These are phyloP conservation scores for Rhodotorula graminis DNA, from an alignment of 768 basidiomycete species.

Conservation along the genomic window DNA sequence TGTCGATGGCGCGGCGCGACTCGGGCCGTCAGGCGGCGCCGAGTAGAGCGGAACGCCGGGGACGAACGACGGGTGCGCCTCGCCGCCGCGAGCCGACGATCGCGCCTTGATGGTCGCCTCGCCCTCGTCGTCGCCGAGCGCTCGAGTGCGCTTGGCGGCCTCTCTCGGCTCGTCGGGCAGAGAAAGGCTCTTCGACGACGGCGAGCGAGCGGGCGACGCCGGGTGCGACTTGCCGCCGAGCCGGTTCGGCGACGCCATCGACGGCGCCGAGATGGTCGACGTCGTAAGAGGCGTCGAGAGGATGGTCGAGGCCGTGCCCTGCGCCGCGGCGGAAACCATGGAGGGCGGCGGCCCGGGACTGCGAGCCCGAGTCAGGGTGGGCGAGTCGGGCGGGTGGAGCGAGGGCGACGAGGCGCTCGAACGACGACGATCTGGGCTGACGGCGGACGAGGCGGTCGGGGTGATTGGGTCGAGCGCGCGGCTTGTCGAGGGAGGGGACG, in stretches of 20 bases:
- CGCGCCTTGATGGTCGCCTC: not conserved
- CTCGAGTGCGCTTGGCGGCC: not conserved
- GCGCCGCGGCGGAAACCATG: not conserved
- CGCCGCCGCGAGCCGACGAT: no score
- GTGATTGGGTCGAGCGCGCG: not conserved
- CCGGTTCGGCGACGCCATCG: not conserved
- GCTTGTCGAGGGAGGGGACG: not conserved
- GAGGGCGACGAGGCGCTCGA: not conserved
- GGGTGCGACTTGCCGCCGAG: not conserved
- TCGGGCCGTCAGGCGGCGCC: not conserved
- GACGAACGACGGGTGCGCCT: not conserved
- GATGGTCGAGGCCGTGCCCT: not conserved
- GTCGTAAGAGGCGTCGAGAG: constrained; percentile 20
- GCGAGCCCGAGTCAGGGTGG: constrained; percentile 3
- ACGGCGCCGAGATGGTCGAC: constrained; percentile 14
- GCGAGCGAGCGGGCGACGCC: not conserved
- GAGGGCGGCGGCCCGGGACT: constrained; percentile 6
- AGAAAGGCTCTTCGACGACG: not conserved
- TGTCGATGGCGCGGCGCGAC: no score
- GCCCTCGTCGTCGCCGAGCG: not conserved
- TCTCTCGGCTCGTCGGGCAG: not conserved
- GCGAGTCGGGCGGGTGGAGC: constrained; percentile 6
- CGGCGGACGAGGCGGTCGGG: not conserved
- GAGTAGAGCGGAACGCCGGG: constrained; percentile 31
- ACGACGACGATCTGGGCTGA: not conserved